Conservation (phyloP, 2,329 filamentous ascomycete genomes). For the Fusarium euwallaceae region DNA sequence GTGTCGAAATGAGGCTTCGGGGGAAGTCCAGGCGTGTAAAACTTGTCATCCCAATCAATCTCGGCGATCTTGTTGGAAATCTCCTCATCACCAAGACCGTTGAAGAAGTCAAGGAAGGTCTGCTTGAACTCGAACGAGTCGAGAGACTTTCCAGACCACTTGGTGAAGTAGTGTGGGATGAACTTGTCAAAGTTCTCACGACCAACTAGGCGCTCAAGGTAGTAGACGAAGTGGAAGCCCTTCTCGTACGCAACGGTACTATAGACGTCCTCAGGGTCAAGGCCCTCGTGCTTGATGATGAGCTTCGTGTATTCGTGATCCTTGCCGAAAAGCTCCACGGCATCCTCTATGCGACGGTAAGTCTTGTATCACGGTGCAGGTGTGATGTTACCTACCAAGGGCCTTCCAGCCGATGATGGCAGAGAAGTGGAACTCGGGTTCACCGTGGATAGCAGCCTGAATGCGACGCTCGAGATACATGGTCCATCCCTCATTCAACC, state of each 20-base stretch:
- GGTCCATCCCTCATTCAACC: slow-evolving; percentile 89
- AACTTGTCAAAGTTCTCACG: slow-evolving; percentile 93
- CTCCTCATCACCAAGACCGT: slow-evolving; percentile 71
- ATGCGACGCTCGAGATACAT: slow-evolving; percentile 93
- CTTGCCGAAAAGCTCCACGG: slow-evolving; percentile 81
- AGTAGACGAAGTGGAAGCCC: slow-evolving; percentile 93
- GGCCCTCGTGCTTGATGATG: slow-evolving; percentile 86
- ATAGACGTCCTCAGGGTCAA: slow-evolving; percentile 96
- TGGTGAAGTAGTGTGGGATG: slow-evolving; percentile 93
- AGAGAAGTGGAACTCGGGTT: slow-evolving; percentile 90
- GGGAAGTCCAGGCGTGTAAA: slow-evolving; percentile 89
- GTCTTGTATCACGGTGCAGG: neutral
- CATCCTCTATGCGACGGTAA: slow-evolving; percentile 69
- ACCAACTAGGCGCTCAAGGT: slow-evolving; percentile 87
- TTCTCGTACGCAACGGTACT: slow-evolving; percentile 95
- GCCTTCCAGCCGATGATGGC: slow-evolving; percentile 97
- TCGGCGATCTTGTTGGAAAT: slow-evolving; percentile 74
- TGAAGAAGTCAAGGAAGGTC: slow-evolving; percentile 89
- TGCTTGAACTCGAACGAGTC: slow-evolving; percentile 96
- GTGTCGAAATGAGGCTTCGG: slow-evolving; percentile 94
- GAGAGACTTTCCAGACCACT: slow-evolving; percentile 86
- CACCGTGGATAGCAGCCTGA: slow-evolving; percentile 81
- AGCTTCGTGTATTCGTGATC: slow-evolving; percentile 96
- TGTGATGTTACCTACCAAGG: slow-evolving; percentile 64
- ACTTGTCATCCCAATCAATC: slow-evolving; percentile 91